Evolutionary conservation across 495 filamentous ascomycete genomes (phyloP).

Genomic region (Neurospora hispaniola): DNA sequence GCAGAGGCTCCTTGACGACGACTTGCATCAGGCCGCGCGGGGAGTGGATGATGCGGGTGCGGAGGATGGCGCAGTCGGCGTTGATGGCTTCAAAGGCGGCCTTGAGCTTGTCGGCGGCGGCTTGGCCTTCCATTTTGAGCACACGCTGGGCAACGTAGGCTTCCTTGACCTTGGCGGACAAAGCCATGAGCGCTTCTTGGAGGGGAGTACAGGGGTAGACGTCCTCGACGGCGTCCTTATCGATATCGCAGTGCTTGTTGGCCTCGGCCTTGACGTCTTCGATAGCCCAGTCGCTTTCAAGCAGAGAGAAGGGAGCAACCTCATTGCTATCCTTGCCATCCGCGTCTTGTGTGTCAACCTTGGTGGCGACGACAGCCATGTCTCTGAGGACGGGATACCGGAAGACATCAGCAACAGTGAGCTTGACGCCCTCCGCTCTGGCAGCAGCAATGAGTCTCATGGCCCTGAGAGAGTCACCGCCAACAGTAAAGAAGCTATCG

Average conservation of each 20-base stretch:
- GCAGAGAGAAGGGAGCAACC: constrained; percentile 21
- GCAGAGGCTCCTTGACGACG: constrained; percentile 39
- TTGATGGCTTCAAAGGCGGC: constrained; percentile 41
- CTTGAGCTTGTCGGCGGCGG: constrained; percentile 30
- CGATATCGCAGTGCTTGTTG: constrained; percentile 19
- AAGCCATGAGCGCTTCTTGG: constrained; percentile 57
- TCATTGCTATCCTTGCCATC: not conserved
- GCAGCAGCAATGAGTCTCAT: constrained; percentile 44
- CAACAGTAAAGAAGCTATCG: constrained; percentile 43
- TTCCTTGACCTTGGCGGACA: constrained; percentile 46
- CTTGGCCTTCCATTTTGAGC: constrained; percentile 21
- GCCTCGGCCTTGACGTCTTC: constrained; percentile 17
- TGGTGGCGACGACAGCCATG: constrained; percentile 25
- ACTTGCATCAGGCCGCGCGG: constrained; percentile 48
- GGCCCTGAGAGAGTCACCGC: constrained; percentile 43
- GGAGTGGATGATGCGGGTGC: constrained; percentile 48
- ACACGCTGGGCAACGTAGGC: constrained; percentile 48
- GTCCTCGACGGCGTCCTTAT: constrained; percentile 37
- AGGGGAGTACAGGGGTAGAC: constrained; percentile 60
- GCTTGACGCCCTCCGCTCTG: constrained; percentile 18
- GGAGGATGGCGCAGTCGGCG: constrained; percentile 40
- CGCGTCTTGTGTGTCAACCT: not conserved
- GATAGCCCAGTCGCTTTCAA: constrained; percentile 15
- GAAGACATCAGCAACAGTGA: constrained; percentile 40
- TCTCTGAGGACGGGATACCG: constrained; percentile 25